Conservation (phyloP, 1,139 yeast species). For the Lodderomyces orthopsilosis region DNA sequence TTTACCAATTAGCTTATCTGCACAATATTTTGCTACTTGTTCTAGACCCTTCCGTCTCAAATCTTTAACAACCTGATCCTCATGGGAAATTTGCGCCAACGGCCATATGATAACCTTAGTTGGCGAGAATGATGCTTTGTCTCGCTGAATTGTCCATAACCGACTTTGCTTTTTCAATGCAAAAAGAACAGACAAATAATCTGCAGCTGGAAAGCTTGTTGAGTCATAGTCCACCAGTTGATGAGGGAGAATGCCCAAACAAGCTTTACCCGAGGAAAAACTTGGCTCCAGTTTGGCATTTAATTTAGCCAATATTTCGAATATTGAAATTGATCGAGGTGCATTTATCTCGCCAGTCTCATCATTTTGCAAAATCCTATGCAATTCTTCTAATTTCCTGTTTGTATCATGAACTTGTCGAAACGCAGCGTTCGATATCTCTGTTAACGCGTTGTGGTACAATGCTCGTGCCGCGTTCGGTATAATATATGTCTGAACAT, state of each 20-base stretch:
- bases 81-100: slow-evolving; percentile 27
- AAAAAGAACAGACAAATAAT: slow-evolving; percentile 44
- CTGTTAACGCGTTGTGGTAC: slow-evolving; percentile 27
- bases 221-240: slow-evolving; percentile 11
- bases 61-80: slow-evolving; percentile 26
- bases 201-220: slow-evolving; percentile 21
- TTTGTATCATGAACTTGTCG: slow-evolving; percentile 27
- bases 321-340: slow-evolving; percentile 50
- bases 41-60: slow-evolving; percentile 24
- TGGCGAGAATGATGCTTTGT: slow-evolving; percentile 36
- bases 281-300: neutral
- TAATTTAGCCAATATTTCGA: slow-evolving; percentile 38
- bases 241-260: neutral
- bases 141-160: slow-evolving; percentile 39
- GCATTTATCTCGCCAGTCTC: slow-evolving; percentile 36
- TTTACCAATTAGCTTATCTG: slow-evolving; percentile 17
- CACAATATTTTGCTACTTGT: slow-evolving; percentile 22
- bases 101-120: slow-evolving; percentile 50
- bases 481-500: slow-evolving; percentile 38
- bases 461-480: slow-evolving; percentile 35
- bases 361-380: slow-evolving; percentile 50
- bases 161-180: slow-evolving; percentile 48
- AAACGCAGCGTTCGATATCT: slow-evolving; percentile 35
- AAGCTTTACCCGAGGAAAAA: neutral
- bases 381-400: slow-evolving; percentile 50